phyloP scores from a whole-genome alignment of 148 eudicot genomes.

The Oxyria digyna region DNA sequence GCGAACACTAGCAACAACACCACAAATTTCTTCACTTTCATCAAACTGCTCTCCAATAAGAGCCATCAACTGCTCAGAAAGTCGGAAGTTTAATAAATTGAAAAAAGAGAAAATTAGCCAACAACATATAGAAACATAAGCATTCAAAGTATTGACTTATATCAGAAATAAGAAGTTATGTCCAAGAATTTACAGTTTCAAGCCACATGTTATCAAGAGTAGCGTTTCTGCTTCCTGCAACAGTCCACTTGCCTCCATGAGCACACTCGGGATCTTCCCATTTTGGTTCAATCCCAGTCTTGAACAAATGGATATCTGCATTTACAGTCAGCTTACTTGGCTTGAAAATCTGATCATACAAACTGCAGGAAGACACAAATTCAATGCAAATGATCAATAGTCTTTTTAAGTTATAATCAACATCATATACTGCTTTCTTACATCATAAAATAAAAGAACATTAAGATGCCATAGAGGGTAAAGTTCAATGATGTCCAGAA shows the following conservation, averaged over 20 bases:
- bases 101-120: not conserved
- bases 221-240: constrained; percentile 40
- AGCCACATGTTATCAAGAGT: constrained; percentile 83
- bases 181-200: constrained; percentile 53
- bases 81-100: constrained; percentile 9
- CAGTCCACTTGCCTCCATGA: constrained; percentile 95
- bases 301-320: constrained; percentile 92
- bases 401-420: too few relatives aligned
- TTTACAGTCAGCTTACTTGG: constrained; percentile 67
- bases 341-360: constrained; percentile 74
- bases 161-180: not conserved
- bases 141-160: not conserved
- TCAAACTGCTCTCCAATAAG: constrained; percentile 91
- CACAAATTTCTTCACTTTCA: constrained; percentile 88
- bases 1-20: constrained; percentile 94
- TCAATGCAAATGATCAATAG: constrained; percentile 8
- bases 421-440: not conserved
- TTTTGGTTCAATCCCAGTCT: constrained; percentile 85
- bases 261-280: constrained; percentile 99
- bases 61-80: constrained; percentile 71
- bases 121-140: not conserved
- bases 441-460: not conserved
- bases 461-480: not conserved
- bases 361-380: constrained; percentile 39
- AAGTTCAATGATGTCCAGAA: not conserved